Percentiles rank a stretch among this genome's conserved stretches.
Conservation (phyloP, 805 yeast species). For the Teunomyces tritomae region DNA sequence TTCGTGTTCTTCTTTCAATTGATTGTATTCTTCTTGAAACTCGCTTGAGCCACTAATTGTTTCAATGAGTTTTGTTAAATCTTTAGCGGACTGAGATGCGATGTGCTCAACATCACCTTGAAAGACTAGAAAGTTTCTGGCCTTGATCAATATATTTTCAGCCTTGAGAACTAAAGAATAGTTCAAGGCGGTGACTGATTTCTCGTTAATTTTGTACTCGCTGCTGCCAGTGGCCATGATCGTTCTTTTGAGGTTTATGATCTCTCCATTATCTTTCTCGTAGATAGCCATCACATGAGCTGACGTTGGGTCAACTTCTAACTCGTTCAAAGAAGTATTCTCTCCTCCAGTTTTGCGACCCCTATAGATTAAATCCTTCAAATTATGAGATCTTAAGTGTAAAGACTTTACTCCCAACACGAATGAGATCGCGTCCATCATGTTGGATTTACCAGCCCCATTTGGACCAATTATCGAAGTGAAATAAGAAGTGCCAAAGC, state of each 20-base stretch:
- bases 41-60: constrained; percentile 80
- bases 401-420: constrained; percentile 80
- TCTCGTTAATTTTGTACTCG: constrained; percentile 64
- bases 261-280: constrained; percentile 58
- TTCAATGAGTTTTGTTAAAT: constrained; percentile 73
- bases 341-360: constrained; percentile 41
- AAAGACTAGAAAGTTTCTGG: constrained; percentile 87
- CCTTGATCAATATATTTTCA: constrained; percentile 83
- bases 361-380: constrained; percentile 79
- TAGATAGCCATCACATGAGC: constrained; percentile 83
- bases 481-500: constrained; percentile 79
- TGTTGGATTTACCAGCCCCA: constrained; percentile 95
- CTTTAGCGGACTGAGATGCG: constrained; percentile 81
- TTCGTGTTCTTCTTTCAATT: constrained; percentile 60
- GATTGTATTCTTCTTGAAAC: constrained; percentile 62
- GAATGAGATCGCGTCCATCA: constrained; percentile 96
- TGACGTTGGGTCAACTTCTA: constrained; percentile 38
- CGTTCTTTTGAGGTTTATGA: constrained; percentile 60
- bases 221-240: constrained; percentile 60
- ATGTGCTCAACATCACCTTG: constrained; percentile 96
- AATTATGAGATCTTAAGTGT: constrained; percentile 69
- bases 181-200: constrained; percentile 56
- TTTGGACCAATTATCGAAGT: constrained; percentile 97
- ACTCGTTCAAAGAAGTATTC: constrained; percentile 15
- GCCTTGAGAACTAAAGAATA: constrained; percentile 65